Base-by-base conservation (phyloP, 805 yeast genomes). In the Yarrowia sp. region DNA sequence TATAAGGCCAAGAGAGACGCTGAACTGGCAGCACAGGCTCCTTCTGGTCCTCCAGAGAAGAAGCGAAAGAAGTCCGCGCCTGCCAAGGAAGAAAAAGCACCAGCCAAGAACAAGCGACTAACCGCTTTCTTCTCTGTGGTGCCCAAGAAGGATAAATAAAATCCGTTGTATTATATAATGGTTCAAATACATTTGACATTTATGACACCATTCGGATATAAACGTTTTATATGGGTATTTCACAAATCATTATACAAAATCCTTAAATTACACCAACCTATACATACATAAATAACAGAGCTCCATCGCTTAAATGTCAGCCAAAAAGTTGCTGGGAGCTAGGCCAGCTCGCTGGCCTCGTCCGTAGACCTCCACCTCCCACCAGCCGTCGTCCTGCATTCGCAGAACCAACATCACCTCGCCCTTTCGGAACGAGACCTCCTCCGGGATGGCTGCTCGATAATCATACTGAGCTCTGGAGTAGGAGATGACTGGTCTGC, bases 361-460 rank as follows among this genome's bases (percentile, higher is more conserved):
- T 36, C 78, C 78, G 35, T 80, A 66, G 21, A 84, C 83, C 69
- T 86, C 90, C 33, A 84, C 85, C 69, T 83, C 85, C 90, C 90
- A 86, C 90, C 90, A 86, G 1, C 89, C 89, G 68, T 86, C 90
- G 22, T 85, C 86, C 71, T 85, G 89, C 79, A 78, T 82, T 49
- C 79, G 80, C 17, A 85, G 69, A 2, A 86, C 82, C 65, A 83
- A 74, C 54, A 86, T 71, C 3, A 80, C 70, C 67, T 86, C 90
- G 65, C 83, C 84, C 70, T 84, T 84, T 48, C 82, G 78, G 76
- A 86, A 86, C 8, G 83, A 74, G 9, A 85, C 78, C 67, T 86
- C 90, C 62, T 83, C 86, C 16, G 85, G 84, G 26, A 85, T 82
- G 3, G 81, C 81, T 0, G 89, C 88, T 2, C 79, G 76, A 73